phyloP scores from a whole-genome alignment of 495 filamentous ascomycete species.

The Lentithecium fluviatile region DNA sequence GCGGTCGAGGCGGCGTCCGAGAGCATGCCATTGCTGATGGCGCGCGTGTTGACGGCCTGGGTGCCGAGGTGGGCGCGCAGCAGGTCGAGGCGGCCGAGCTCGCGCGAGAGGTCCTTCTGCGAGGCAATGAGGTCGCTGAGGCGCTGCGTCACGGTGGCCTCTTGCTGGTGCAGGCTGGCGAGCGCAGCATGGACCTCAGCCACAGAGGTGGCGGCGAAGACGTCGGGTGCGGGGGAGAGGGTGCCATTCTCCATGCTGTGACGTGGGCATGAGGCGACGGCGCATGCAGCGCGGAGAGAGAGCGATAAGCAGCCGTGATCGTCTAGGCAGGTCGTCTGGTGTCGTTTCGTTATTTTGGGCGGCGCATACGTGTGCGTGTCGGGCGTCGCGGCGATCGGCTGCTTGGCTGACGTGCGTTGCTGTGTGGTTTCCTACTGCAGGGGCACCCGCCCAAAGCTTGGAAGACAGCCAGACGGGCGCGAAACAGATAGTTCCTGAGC shows the following conservation, averaged over 20 bases:
- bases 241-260: constrained; percentile 18
- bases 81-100: constrained; percentile 83
- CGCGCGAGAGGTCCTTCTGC: constrained; percentile 78
- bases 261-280: constrained; percentile 5
- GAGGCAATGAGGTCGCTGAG: constrained; percentile 74
- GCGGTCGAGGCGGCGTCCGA: constrained; percentile 80
- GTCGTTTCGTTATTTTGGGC: background rate
- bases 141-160: constrained; percentile 67
- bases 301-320: background rate
- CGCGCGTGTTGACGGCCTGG: constrained; percentile 79
- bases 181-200: constrained; percentile 77
- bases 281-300: background rate
- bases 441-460: background rate
- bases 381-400: background rate
- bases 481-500: no score
- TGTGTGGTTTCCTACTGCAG: background rate
- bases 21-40: constrained; percentile 85
- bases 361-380: background rate
- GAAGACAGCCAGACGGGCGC: background rate
- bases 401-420: background rate
- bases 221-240: constrained; percentile 39
- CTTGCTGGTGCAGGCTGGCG: constrained; percentile 68
- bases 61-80: constrained; percentile 84
- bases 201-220: constrained; percentile 69
- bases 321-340: no score